A percentile compares a stretch with the other conserved stretches of the same genome.
Conservation (phyloP, 495 filamentous ascomycete genomes). For the Cryomyces antarcticus region DNA sequence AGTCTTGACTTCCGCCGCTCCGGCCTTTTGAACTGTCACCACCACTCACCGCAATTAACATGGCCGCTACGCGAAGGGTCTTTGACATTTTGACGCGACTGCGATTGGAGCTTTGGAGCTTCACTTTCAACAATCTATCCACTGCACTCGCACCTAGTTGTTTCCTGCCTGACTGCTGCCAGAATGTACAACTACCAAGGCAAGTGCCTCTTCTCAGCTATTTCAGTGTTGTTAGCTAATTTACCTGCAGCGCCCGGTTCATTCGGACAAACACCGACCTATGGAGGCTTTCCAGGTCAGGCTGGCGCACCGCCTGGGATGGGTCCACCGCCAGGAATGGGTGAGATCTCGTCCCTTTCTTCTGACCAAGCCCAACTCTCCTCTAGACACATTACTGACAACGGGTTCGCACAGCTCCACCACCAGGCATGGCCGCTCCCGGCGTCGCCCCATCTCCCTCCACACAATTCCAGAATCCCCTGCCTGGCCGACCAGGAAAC, state of each 20-base stretch:
- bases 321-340: slow-evolving; percentile 29
- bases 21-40: not conserved
- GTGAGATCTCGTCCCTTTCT: not conserved
- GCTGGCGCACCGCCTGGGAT: slow-evolving; percentile 58
- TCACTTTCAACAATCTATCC: not conserved
- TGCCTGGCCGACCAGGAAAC: slow-evolving; percentile 55
- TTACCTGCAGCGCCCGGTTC: slow-evolving; percentile 17
- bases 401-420: slow-evolving; percentile 25
- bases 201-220: slow-evolving; percentile 19
- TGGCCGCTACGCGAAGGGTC: too few species aligned
- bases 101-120: not conserved
- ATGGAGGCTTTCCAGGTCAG: slow-evolving; percentile 47
- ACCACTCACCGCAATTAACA: not conserved
- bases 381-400: not conserved
- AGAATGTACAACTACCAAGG: slow-evolving; percentile 69
- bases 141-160: not conserved
- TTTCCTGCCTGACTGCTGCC: slow-evolving; percentile 1
- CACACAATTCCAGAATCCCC: slow-evolving; percentile 48
- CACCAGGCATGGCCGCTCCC: slow-evolving; percentile 55
- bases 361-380: not conserved
- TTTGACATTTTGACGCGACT: too few species aligned
- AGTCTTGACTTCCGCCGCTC: not conserved
- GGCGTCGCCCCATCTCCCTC: slow-evolving; percentile 61
- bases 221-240: not conserved
- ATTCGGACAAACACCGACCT: slow-evolving; percentile 56